Conservation (phyloP, 1,139 yeast genomes). For the Scheffersomyces quercinus region DNA sequence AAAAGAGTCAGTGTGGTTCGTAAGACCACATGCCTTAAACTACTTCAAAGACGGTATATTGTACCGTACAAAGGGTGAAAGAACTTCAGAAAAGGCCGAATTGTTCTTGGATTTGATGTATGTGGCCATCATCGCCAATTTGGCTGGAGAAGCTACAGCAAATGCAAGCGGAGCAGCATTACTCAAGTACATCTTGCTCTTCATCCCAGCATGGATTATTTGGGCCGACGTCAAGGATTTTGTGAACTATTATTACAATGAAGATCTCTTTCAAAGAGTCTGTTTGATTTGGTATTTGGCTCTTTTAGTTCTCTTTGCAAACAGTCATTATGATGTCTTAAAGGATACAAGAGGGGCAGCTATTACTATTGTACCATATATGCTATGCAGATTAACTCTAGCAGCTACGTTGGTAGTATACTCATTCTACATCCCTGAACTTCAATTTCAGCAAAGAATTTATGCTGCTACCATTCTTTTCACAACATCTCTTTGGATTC, state of each 20-base stretch:
- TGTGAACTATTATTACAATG: constrained; percentile 64
- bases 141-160: constrained; percentile 57
- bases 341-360: constrained; percentile 41
- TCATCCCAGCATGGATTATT: constrained; percentile 61
- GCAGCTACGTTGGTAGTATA: constrained; percentile 40
- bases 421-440: constrained; percentile 54
- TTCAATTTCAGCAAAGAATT: constrained; percentile 51
- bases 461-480: constrained; percentile 34
- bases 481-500: constrained; percentile 46
- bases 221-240: constrained; percentile 68
- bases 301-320: constrained; percentile 53
- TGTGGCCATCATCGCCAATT: constrained; percentile 63
- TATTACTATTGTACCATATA: constrained; percentile 46
- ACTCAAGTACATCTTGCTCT: constrained; percentile 50
- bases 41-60: constrained; percentile 60
- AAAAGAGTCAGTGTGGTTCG: constrained; percentile 43
- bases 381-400: constrained; percentile 45
- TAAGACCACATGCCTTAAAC: constrained; percentile 60
- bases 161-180: constrained; percentile 50
- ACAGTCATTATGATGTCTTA: constrained; percentile 45
- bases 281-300: constrained; percentile 57
- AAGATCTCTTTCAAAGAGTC: constrained; percentile 56
- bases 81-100: constrained; percentile 54
- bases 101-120: constrained; percentile 63
- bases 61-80: constrained; percentile 57